Conservation (phyloP, 257 asterid genomes). For the Gardenia jasminoides region DNA sequence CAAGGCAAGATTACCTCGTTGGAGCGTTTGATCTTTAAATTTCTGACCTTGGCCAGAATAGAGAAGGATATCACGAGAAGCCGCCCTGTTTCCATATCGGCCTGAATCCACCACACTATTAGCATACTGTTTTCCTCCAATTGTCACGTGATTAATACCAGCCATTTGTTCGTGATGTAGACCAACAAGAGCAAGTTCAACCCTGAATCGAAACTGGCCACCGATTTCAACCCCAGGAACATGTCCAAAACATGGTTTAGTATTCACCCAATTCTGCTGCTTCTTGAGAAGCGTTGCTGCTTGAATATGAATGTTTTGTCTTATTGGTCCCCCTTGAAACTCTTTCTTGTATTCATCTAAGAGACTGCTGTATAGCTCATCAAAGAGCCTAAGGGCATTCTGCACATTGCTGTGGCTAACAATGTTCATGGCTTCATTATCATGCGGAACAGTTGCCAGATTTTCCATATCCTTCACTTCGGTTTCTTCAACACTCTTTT, state of each 20-base stretch:
- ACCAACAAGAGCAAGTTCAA: slow-evolving; percentile 33
- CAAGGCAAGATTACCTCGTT: too few species aligned
- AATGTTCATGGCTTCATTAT: neutral
- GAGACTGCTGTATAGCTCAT: neutral
- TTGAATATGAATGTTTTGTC: neutral
- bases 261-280: slow-evolving; percentile 13
- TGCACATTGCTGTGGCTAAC: neutral
- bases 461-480: neutral
- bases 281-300: slow-evolving; percentile 11
- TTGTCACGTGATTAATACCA: slow-evolving; percentile 30
- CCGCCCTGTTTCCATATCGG: too few species aligned
- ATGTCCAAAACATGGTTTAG: slow-evolving; percentile 18
- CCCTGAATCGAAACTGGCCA: slow-evolving; percentile 28
- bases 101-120: too few species aligned
- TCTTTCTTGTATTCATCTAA: neutral
- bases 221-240: slow-evolving; percentile 39
- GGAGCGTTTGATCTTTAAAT: too few species aligned
- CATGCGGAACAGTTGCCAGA: slow-evolving; percentile 3
- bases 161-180: slow-evolving; percentile 21
- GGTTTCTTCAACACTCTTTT: neutral
- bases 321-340: neutral
- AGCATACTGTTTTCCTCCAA: slow-evolving; percentile 16
- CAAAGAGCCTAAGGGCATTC: slow-evolving; percentile 1
- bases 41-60: too few species aligned
- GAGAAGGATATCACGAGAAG: too few species aligned